phyloP scores from a whole-genome alignment of 2,329 filamentous ascomycete species.

The Fusarium poae region DNA sequence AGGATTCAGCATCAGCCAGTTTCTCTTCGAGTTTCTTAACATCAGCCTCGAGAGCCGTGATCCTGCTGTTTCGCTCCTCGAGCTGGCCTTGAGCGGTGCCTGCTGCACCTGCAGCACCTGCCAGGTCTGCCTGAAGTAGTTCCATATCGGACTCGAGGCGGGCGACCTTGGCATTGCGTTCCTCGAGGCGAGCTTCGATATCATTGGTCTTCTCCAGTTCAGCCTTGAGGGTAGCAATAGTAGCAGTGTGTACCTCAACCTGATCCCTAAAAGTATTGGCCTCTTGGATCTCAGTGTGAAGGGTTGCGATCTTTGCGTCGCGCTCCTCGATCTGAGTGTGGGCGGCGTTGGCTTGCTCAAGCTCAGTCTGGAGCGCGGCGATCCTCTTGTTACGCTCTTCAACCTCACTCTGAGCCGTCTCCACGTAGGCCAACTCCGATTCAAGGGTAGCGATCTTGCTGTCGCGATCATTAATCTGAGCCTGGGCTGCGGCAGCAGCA shows the following conservation, averaged over 20 bases:
- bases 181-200: constrained; percentile 35
- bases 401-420: constrained; percentile 35
- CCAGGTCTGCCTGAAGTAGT: constrained; percentile 40
- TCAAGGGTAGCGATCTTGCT: constrained; percentile 40
- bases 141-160: constrained; percentile 54
- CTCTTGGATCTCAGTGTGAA: constrained; percentile 39
- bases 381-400: constrained; percentile 39
- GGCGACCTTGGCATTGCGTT: constrained; percentile 39
- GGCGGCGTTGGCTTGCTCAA: constrained; percentile 47
- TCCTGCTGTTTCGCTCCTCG: constrained; percentile 58
- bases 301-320: constrained; percentile 31
- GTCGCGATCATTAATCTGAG: constrained; percentile 43
- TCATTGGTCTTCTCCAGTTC: constrained; percentile 36
- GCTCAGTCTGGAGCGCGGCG: constrained; percentile 49
- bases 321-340: constrained; percentile 31
- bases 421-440: constrained; percentile 34
- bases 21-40: constrained; percentile 46
- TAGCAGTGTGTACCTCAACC: constrained; percentile 39
- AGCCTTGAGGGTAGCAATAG: constrained; percentile 41
- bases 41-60: constrained; percentile 58
- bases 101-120: constrained; percentile 36
- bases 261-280: constrained; percentile 25
- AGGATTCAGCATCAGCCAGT: constrained; percentile 54
- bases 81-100: constrained; percentile 39
- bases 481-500: constrained; percentile 23